Conservation (phyloP, 768 basidiomycete species). For the Stropharia rugosoannulata region DNA sequence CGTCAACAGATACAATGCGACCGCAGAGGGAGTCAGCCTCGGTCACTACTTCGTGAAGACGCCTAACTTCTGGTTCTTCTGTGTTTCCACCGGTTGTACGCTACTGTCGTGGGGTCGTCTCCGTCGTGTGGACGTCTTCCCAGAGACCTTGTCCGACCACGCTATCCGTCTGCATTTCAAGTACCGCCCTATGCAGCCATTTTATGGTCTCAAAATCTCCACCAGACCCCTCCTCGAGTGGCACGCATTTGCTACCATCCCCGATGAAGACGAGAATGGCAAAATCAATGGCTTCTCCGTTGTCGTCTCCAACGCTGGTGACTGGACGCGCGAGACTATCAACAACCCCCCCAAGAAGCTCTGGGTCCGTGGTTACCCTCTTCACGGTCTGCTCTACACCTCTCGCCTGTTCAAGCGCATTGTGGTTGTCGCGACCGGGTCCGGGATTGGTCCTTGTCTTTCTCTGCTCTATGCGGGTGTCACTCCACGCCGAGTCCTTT, state of each 20-base stretch:
- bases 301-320: conserved; percentile 54
- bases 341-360: conserved; percentile 46
- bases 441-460: conserved; percentile 48
- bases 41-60: conserved; percentile 42
- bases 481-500: conserved; percentile 36
- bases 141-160: conserved; percentile 52
- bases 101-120: conserved; percentile 53
- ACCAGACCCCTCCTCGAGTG: conserved; percentile 44
- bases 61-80: conserved; percentile 48
- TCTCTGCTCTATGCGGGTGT: conserved; percentile 33
- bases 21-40: conserved; percentile 30
- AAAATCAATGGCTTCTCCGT: conserved; percentile 45
- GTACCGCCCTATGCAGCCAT: conserved; percentile 37
- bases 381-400: conserved; percentile 48
- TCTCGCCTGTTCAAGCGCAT: conserved; percentile 49
- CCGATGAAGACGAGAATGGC: conserved; percentile 32
- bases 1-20: conserved; percentile 32
- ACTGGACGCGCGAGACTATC: conserved; percentile 54
- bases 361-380: conserved; percentile 54
- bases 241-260: conserved; percentile 48
- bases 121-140: conserved; percentile 43
- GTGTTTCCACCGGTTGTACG: conserved; percentile 34
- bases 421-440: conserved; percentile 54
- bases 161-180: conserved; percentile 55
- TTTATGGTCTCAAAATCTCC: conserved; percentile 31